Base-by-base conservation (phyloP, 257 asterid species). In the Phtheirospermum japonicum region DNA sequence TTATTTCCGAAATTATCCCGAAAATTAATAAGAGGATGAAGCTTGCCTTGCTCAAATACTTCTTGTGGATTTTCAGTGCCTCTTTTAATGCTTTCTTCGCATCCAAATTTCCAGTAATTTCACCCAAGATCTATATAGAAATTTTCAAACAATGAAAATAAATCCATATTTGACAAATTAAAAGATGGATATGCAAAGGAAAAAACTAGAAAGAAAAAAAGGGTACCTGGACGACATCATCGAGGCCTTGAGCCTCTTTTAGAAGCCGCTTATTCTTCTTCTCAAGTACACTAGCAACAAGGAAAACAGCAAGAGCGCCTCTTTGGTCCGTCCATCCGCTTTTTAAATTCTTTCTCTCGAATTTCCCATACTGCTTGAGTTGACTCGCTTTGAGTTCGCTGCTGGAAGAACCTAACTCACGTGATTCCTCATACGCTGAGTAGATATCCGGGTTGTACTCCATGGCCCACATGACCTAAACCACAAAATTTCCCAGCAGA, bases 401-500 rank as follows among this genome's bases (percentile, higher is more conserved):
- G 42, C 57, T 39, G 30, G 79, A 69, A 65, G 80, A 67, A 32
- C 14, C 40, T n/a, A 71, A 34, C 31, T 75, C 81, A 5, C 66
- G 67, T 9, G 83, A 55, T 45, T 83, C 85, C 80, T 83, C 98
- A 23, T 91, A 91, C n/a, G 54, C 33, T 5, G 83, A 19, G 70
- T 68, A 91, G 46, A 74, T 78, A 71, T 84, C 77, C 4, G 98
- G 98, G 68, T 88, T 84, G 82, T 91, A 91, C 68, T 91, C 98
- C 98, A 91, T 88, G 34, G 98, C 98, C 98, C 98, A 91, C 98
- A 91, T 86, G 58, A 91, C 96, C 98, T 88, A 71, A 59, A 57
- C 28, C 12, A 52, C 42, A 50, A 18, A 14, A 49, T 39, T 33
- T 59, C 14, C 16, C 18, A 51, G n/a, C 59, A 45, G 16, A 26